Base-by-base conservation (phyloP, 345 rosid species). In the Brassica rapa region DNA sequence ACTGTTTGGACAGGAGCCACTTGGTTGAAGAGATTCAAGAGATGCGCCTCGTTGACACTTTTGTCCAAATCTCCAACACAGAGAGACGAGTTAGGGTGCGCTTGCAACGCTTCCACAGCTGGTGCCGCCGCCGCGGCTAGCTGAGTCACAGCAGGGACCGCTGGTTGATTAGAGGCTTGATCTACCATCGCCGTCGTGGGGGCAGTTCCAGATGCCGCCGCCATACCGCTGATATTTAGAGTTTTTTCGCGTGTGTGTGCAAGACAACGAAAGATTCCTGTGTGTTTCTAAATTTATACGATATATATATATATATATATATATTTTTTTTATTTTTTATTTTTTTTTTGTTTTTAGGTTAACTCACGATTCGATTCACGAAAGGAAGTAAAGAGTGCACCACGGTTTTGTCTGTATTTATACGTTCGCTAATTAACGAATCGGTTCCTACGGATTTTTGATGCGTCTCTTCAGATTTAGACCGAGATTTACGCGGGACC, bases 11-110 rank as follows among this genome's bases (percentile, higher is more conserved):
- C 89, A 12, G 66, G 85, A 10, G 89, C 87, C 10, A 85, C 82
- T 81, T 84, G 89, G 37, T 61, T 80, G 62, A 90, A 90, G 23
- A 90, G 79, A 73, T 88, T 89, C 66, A 83, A 75, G 43, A 90
- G 74, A 64, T 88, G 91, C 0, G 76, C 33, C 65, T 88, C 95
- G 16, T 68, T 80, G 19, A 88, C 89, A 55, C 41, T 88, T 6
- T 69, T 77, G 37, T 88, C 91, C 55, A 88, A 86, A 87, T 90
- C 92, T 49, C 92, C 95, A 0, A 88, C 92, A 53, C 88, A 90
- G 6, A 90, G 85, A 0, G 94, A 87, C 27, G 82, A 72, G 74
- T 79, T 90, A 46, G 80, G 60, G 39, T 79, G 82, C 8, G 76
- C 72, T 1, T 70, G 46, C 8, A 66, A 55, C 15, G 60, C 70